Conservation (phyloP, 345 rosid species). For the Ailanthus altissimus region DNA sequence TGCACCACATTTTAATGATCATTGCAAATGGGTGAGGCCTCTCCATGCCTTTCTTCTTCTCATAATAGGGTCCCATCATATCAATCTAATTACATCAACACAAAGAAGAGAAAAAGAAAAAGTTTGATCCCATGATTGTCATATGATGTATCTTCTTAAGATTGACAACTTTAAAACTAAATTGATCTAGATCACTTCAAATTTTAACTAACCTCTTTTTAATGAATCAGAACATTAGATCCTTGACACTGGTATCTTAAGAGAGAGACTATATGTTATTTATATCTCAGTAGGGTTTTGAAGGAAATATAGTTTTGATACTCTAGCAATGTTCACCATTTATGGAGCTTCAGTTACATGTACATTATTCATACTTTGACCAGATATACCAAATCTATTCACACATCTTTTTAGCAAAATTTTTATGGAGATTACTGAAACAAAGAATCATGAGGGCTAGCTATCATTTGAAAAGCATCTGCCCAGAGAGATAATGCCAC, state of each 20-base stretch:
- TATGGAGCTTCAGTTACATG: too few species aligned
- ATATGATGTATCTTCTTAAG: slow-evolving; percentile 1
- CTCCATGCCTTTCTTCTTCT: background rate
- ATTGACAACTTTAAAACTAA: background rate
- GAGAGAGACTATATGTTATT: background rate
- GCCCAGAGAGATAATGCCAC: background rate
- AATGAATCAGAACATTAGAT: background rate
- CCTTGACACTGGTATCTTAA: background rate
- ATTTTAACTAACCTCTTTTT: background rate
- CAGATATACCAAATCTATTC: background rate
- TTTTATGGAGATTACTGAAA: background rate
- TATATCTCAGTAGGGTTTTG: background rate
- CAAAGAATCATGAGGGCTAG: slow-evolving; percentile 9
- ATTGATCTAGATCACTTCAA: background rate
- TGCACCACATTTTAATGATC: slow-evolving; percentile 27
- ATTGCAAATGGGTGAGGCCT: slow-evolving; percentile 15
- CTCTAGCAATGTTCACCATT: too few species aligned
- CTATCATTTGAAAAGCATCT: slow-evolving; percentile 17
- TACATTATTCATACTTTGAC: background rate
- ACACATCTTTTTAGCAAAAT: background rate
- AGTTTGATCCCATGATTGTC: slow-evolving; percentile 8
- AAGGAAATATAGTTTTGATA: background rate
- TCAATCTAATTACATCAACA: slow-evolving; percentile 3
- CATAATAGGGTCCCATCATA: slow-evolving; percentile 6
- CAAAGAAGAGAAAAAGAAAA: background rate